Conservation (phyloP, 768 basidiomycete species). For the Psilocybe sp. region DNA sequence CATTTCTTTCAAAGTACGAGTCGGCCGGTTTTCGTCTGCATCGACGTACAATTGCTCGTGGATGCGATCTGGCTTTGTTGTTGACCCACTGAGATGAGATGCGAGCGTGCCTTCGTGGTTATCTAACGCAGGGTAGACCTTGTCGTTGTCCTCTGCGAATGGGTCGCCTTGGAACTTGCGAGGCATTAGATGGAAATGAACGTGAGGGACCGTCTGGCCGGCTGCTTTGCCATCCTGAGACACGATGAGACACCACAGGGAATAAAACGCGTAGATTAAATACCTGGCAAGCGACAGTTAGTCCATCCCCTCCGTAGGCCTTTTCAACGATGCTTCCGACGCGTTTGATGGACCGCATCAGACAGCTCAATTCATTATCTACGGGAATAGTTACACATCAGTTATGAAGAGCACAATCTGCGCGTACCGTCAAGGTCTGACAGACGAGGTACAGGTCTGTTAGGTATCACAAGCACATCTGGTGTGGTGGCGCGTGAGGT, state of each 20-base stretch:
- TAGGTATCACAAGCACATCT: constrained; percentile 67
- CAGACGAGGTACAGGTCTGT: constrained; percentile 52
- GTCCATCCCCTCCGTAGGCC: constrained; percentile 76
- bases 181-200: constrained; percentile 95
- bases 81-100: constrained; percentile 29
- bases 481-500: constrained; percentile 3
- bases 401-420: not conserved
- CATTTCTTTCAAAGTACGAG: constrained; percentile 74
- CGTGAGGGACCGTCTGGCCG: constrained; percentile 80
- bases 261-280: not conserved
- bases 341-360: constrained; percentile 76
- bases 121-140: constrained; percentile 81
- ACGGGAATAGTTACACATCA: constrained; percentile 9
- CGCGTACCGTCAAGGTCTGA: constrained; percentile 48
- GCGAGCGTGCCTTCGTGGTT: constrained; percentile 51
- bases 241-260: not conserved
- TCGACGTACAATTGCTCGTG: constrained; percentile 52
- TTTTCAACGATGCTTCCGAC: constrained; percentile 80
- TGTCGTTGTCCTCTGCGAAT: constrained; percentile 63
- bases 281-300: constrained; percentile 92
- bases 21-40: constrained; percentile 64
- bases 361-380: constrained; percentile 69
- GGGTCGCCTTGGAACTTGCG: constrained; percentile 67
- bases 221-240: constrained; percentile 84
- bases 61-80: constrained; percentile 15